Evolutionary conservation across 768 basidiomycete genomes (phyloP), one percentile per base, ranked within the genome.

Genomic region (Pisolithus orientalis): DNA sequence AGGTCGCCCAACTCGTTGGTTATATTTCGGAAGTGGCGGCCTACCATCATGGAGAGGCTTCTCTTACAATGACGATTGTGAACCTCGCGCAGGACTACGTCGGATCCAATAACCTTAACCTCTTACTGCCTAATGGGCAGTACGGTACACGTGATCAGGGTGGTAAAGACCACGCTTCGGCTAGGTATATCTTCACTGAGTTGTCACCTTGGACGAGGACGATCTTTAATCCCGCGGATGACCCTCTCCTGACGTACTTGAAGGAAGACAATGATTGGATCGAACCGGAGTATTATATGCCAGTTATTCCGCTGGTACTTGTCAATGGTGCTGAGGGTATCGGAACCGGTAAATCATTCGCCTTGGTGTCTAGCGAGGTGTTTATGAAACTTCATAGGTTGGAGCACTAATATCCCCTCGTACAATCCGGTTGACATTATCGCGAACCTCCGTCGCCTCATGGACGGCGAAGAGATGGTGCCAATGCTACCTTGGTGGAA

Each of bases 401-500:
- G 96, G 95, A 94, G 92, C 64, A 97, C 96, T 1, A 82, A 70
- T 39, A 75, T 99, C 48, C 96, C 96, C 2, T 87, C 85, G 61
- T 98, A 84, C 75, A 97, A 98, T 63, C 96, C 96, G 0, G 70
- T 69, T 13, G 95, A 98, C 51, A 87, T 99, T 51, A 88, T 97
- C 13, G 77, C 75, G 21, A 98, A 98, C 65, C 70, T 99, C 32
- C 84, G 89, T 13, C 78, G 89, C 6, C 71, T 94, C 57, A 94
- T 98, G 90, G 76, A 77, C 2, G 87, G 80, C 39, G 88, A 96
- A 70, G 90, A 91, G 57, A 64, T 85, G 57, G 81, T 84, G 13
- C 78, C 84, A 0, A 98, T 99, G 90, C 73, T 80, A 10, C 96
- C 96, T 2, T 99, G 96, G 96, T 98, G 91, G 89, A 84, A 93